phyloP scores from a whole-genome alignment of 169 alveolate genomes.

The Plasmodium vinckei region DNA sequence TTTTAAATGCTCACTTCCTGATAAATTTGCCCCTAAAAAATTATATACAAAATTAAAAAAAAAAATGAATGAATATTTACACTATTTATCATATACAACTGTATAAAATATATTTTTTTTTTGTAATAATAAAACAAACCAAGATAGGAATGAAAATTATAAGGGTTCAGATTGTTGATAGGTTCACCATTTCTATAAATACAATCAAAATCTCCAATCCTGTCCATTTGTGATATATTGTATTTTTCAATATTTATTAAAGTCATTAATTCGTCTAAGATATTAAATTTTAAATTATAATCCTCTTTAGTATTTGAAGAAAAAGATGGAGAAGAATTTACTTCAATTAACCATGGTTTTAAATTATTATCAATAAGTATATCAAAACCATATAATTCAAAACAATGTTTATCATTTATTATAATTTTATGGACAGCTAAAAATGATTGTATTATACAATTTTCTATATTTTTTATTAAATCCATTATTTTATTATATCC shows the following conservation, averaged over 20 bases:
- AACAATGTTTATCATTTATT: constrained; percentile 90
- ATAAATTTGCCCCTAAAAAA: constrained; percentile 50
- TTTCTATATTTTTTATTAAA: constrained; percentile 90
- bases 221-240: constrained; percentile 29
- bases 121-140: constrained; percentile 2
- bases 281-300: constrained; percentile 89
- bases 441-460: constrained; percentile 92
- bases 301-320: constrained; percentile 91
- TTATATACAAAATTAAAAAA: neutral
- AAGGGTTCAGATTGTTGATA: neutral
- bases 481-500: constrained; percentile 43
- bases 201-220: constrained; percentile 72
- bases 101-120: neutral
- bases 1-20: constrained; percentile 58
- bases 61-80: neutral
- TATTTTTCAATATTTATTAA: constrained; percentile 92
- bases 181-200: constrained; percentile 47
- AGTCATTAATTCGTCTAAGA: constrained; percentile 93
- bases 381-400: constrained; percentile 96
- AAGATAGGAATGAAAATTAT: constrained; percentile 23
- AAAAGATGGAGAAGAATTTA: constrained; percentile 95
- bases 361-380: constrained; percentile 92
- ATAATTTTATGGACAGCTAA: constrained; percentile 90
- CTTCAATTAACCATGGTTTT: constrained; percentile 97
- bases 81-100: too few relatives aligned